These are phyloP conservation scores for Xylaria curta DNA, from an alignment of 495 filamentous ascomycete species.

Conservation along the genomic window DNA sequence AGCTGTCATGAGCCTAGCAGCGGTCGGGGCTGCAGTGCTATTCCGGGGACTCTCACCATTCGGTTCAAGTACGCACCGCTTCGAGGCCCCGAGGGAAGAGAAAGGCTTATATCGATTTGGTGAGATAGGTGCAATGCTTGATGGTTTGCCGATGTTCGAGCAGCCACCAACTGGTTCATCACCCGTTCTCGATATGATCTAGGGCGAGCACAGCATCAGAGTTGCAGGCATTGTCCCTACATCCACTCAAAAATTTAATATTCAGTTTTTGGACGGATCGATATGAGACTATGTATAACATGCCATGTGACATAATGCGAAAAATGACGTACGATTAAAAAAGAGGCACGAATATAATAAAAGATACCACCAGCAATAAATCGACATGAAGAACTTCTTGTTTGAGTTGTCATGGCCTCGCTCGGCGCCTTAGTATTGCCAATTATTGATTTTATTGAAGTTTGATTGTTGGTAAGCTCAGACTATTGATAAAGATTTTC, in stretches of 20 bases:
- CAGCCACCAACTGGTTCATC: background rate
- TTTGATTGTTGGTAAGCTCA: no score
- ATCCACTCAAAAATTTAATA: background rate
- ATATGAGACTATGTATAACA: background rate
- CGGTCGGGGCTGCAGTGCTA: slow-evolving; percentile 34
- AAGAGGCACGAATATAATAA: background rate
- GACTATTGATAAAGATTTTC: no score
- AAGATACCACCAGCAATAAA: slow-evolving; percentile 7
- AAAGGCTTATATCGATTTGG: slow-evolving; percentile 42
- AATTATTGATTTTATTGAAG: no score
- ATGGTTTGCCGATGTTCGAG: slow-evolving; percentile 28
- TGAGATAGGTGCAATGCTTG: slow-evolving; percentile 44
- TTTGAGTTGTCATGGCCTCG: background rate
- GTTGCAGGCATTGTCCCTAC: background rate
- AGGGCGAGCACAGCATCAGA: background rate
- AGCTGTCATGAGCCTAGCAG: slow-evolving; percentile 31
- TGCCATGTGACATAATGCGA: background rate
- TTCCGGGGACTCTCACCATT: slow-evolving; percentile 38
- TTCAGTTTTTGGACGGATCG: background rate
- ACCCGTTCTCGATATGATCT: background rate
- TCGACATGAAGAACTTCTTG: background rate
- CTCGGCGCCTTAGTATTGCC: no score
- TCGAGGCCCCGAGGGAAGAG: slow-evolving; percentile 30
- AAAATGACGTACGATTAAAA: background rate
- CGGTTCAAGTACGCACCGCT: slow-evolving; percentile 44